Percentiles rank a stretch among this genome's conserved stretches.
Evolutionary conservation across 257 asterid genomes (phyloP).

Genomic region (Salvia rosmarinus): DNA sequence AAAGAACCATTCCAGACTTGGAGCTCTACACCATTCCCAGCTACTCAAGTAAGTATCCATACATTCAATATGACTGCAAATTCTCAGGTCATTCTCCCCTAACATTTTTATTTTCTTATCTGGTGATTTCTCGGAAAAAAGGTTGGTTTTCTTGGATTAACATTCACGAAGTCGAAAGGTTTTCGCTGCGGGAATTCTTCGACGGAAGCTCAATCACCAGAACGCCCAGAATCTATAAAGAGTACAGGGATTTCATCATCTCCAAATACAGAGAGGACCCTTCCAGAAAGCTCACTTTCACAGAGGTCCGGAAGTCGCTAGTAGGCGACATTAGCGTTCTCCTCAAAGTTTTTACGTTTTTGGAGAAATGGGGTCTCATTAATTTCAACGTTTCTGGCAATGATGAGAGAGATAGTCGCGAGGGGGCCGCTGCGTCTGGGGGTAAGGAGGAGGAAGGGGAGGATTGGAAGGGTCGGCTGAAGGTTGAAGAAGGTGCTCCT

Average conservation of each 20-base stretch:
- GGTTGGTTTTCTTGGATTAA: constrained; percentile 91
- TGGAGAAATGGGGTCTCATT: constrained; percentile 90
- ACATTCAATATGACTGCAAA: not conserved
- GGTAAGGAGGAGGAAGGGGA: constrained; percentile 62
- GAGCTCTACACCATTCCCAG: constrained; percentile 94
- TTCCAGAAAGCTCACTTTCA: constrained; percentile 59
- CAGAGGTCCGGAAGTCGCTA: constrained; percentile 81
- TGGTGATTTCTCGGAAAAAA: constrained; percentile 36
- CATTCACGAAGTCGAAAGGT: constrained; percentile 85
- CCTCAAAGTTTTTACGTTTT: constrained; percentile 78
- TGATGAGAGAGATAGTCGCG: constrained; percentile 10
- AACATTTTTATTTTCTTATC: not conserved
- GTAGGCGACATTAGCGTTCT: constrained; percentile 79
- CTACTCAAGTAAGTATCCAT: constrained; percentile 67
- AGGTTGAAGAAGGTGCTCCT: constrained; percentile 92
- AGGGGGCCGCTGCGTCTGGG: constrained; percentile 30
- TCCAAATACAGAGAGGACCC: constrained; percentile 79
- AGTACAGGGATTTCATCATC: constrained; percentile 84
- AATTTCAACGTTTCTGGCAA: constrained; percentile 55
- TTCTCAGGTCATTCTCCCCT: constrained; percentile 18
- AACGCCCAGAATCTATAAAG: constrained; percentile 81
- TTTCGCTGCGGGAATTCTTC: constrained; percentile 73
- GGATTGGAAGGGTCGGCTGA: constrained; percentile 62
- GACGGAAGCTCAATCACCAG: constrained; percentile 76
- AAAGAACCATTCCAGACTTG: constrained; percentile 50